Conservation (phyloP, 2,329 filamentous ascomycete genomes). For the Fusarium chlamydosporum region DNA sequence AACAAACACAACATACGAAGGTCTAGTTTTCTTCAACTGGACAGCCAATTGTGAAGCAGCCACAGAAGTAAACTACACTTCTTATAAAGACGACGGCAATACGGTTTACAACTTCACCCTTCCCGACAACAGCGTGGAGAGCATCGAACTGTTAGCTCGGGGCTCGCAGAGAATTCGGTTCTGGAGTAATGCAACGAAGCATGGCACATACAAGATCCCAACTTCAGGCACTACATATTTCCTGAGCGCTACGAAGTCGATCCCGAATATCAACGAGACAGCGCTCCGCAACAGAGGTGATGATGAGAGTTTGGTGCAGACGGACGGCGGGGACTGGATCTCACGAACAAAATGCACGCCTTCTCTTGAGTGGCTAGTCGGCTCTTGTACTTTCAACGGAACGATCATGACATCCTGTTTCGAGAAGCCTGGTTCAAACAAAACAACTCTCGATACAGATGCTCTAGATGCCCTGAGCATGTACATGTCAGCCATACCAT, state of each 20-base stretch:
- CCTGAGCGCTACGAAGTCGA: constrained; percentile 32
- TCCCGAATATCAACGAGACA: constrained; percentile 40
- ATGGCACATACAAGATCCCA: constrained; percentile 25
- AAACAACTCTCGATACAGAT: constrained; percentile 32
- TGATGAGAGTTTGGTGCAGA: constrained; percentile 37
- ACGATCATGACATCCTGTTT: constrained; percentile 38
- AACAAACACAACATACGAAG: constrained; percentile 40
- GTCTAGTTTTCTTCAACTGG: constrained; percentile 42
- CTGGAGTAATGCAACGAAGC: constrained; percentile 27
- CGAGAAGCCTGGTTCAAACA: constrained; percentile 4
- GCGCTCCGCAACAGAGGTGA: constrained; percentile 23
- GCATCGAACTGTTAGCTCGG: constrained; percentile 23
- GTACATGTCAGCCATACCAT: constrained; percentile 47
- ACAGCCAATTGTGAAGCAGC: constrained; percentile 40
- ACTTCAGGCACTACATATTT: constrained; percentile 33
- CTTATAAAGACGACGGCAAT: constrained; percentile 17
- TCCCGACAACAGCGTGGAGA: constrained; percentile 29
- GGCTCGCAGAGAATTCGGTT: constrained; percentile 30
- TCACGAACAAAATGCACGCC: constrained; percentile 40
- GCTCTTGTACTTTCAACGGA: constrained; percentile 41
- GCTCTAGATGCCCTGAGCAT: constrained; percentile 28
- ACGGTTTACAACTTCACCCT: constrained; percentile 44
- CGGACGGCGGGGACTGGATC: constrained; percentile 38
- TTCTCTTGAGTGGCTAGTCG: constrained; percentile 31
- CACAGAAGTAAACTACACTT: constrained; percentile 36